Conservation (phyloP, 805 yeast species). For the Yamadazyma tumulicola region DNA sequence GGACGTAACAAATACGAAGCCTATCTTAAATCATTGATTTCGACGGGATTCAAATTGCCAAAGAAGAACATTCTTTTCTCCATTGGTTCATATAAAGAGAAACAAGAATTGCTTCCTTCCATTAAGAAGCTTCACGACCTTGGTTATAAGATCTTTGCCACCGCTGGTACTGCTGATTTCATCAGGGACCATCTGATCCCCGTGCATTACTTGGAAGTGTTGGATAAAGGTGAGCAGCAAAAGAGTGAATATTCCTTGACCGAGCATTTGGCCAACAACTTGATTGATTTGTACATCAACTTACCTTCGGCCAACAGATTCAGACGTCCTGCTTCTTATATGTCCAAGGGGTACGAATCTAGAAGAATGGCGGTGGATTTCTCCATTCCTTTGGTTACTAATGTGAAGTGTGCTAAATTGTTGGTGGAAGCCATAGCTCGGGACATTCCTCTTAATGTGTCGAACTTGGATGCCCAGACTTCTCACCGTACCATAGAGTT, state of each 20-base stretch:
- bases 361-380: slow-evolving; percentile 99
- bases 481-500: slow-evolving; percentile 77
- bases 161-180: slow-evolving; percentile 99
- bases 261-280: slow-evolving; percentile 93
- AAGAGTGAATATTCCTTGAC: slow-evolving; percentile 93
- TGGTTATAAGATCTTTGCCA: slow-evolving; percentile 91
- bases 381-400: slow-evolving; percentile 95
- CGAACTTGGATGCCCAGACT: slow-evolving; percentile 83
- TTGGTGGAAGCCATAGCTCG: slow-evolving; percentile 91
- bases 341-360: slow-evolving; percentile 94
- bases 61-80: slow-evolving; percentile 91
- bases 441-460: slow-evolving; percentile 60
- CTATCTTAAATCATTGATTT: slow-evolving; percentile 86
- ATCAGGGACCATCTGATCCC: slow-evolving; percentile 92
- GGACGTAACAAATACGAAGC: slow-evolving; percentile 98
- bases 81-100: slow-evolving; percentile 95
- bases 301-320: slow-evolving; percentile 95
- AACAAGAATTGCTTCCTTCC: slow-evolving; percentile 86
- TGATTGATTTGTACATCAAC: slow-evolving; percentile 94
- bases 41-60: slow-evolving; percentile 94
- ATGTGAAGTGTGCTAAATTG: slow-evolving; percentile 94
- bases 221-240: slow-evolving; percentile 70
- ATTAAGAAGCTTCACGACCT: slow-evolving; percentile 74
- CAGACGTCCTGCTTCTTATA: slow-evolving; percentile 98
- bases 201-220: slow-evolving; percentile 89